Percentiles rank a stretch among this genome's conserved stretches.
Conservation (phyloP, 1,284 basidiomycete genomes). For the Boletus sp. region DNA sequence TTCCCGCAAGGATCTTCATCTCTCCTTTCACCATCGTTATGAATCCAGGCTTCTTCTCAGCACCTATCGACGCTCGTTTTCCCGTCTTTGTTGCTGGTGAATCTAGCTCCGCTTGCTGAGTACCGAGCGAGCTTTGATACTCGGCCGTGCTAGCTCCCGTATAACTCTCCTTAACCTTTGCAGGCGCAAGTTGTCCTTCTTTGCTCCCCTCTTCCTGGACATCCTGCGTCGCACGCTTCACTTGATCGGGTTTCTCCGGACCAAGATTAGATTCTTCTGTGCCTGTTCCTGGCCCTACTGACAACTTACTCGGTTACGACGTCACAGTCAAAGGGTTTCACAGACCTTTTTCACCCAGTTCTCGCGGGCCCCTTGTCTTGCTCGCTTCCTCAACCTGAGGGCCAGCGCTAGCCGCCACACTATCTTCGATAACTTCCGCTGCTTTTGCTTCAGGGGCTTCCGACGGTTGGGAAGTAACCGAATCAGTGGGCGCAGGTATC, state of each 20-base stretch:
- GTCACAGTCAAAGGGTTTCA: background rate
- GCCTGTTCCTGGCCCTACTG: slow-evolving; percentile 1
- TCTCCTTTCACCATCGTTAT: slow-evolving; percentile 44
- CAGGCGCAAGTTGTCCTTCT: background rate
- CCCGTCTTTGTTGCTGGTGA: background rate
- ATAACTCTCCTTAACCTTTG: slow-evolving; percentile 4
- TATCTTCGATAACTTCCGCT: background rate
- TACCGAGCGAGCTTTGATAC: background rate
- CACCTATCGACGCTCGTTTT: slow-evolving; percentile 16
- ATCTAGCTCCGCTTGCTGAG: background rate
- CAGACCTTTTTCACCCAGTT: slow-evolving; percentile 10
- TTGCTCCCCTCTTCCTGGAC: slow-evolving; percentile 1
- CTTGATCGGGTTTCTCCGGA: background rate
- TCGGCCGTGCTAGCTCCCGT: slow-evolving; percentile 21
- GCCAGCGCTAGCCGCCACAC: background rate
- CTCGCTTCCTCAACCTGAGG: background rate
- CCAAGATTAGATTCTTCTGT: background rate
- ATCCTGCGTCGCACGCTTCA: background rate
- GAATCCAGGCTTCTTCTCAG: slow-evolving; percentile 33
- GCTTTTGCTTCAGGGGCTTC: background rate
- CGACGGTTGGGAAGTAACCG: background rate
- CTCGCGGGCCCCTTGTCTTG: slow-evolving; percentile 1
- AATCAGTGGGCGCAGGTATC: too few relatives aligned
- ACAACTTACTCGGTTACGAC: background rate
- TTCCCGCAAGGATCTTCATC: slow-evolving; percentile 43